Evolutionary conservation across 306 rosid species (phyloP), one percentile per base, ranked within the genome.

Genomic region (Abrus pulchellus): DNA sequence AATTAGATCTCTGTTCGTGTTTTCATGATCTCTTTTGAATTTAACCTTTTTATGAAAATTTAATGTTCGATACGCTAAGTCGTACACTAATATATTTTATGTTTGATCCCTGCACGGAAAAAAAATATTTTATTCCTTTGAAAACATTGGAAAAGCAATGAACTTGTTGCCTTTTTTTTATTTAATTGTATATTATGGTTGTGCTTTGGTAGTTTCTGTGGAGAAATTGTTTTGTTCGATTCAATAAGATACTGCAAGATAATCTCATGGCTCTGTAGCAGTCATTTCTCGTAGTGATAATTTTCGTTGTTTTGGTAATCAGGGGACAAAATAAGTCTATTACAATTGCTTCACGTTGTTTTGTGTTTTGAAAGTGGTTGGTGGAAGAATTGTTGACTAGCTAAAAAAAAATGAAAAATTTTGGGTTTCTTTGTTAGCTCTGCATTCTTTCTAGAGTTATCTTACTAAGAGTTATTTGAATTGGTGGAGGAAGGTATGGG

Each of bases 401-500:
- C 63, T 29, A 12, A 5, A 1, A 1, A 44, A 29, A 12, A 63
- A 13, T 49, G 14, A 40, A 20, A 30, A 28, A 8, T 68, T 54
- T 3, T 2, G 62, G 62, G 54, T 0, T 41, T 77, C 3, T 59
- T 47, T 2, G 40, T 74, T 61, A n/a, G 67, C 4, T 6, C 3
- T 75, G 47, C 13, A 12, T 68, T 74, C 9, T 69, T 1, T 53
- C 0, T 9, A 52, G 79, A 54, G 40, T 61, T 74, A 43, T 43
- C 5, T 72, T 56, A 69, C 36, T 38, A 12, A 40, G 44, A 49
- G 1, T 82, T 70, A 27, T 57, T 57, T 77, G 48, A 57, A 40
- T 49, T 86, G 83, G 76, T 57, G 74, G 83, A 33, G 41, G 30
- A 72, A 92, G 97, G 97, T 76, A 92, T 92, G 97, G 97, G 97